Base-by-base conservation (phyloP, 495 filamentous ascomycete genomes). In the Trichoderma parareesei region DNA sequence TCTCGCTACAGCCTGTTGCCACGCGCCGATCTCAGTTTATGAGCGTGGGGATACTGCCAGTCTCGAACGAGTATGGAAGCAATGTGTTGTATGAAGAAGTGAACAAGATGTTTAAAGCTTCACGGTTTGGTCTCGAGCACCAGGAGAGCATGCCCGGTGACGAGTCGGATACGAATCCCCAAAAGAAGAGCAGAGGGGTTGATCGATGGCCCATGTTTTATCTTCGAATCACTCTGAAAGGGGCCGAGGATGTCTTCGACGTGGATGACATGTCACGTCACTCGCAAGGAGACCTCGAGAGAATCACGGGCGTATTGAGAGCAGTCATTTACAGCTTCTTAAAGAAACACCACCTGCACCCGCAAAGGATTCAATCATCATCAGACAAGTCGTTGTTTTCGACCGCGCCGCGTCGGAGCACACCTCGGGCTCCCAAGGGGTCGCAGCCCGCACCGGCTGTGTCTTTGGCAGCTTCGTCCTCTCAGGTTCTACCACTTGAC, bases 161-260 rank as follows among this genome's bases (percentile, higher is more conserved):
- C 33, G 69, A 72, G 33, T 69, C 74, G 4, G 68, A 72, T 16
- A 65, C 64, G 7, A 37, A 6, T 2, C 84, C 88, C 43, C 72
- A 88, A 46, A 87, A 77, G 70, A 77, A 74, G 16, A 79, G 79
- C 20, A 93, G 90, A 71, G 83, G 85, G 0, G 77, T 90, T 40
- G 92, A 96, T 71, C 82, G 87, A 66, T 96, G 89, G 89, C 92
- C 93, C 2, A 95, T 94, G 89, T 98, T 97, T 69, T 88, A 87
- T 70, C 78, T 98, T 42, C 85, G 85, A 8, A 85, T 98, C n/a
- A 76, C 69, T 37, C 42, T 69, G n/a, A 60, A 65, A 1, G 72
- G 73, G 14, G 60, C 70, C 2, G 68, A 77, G 20, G 68, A 75
- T 0, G 46, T 79, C 5, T 65, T 83, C 0, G 74, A 80, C 42